Conservation (phyloP, 805 yeast species). For the Kodamaea kaohsiungensis region DNA sequence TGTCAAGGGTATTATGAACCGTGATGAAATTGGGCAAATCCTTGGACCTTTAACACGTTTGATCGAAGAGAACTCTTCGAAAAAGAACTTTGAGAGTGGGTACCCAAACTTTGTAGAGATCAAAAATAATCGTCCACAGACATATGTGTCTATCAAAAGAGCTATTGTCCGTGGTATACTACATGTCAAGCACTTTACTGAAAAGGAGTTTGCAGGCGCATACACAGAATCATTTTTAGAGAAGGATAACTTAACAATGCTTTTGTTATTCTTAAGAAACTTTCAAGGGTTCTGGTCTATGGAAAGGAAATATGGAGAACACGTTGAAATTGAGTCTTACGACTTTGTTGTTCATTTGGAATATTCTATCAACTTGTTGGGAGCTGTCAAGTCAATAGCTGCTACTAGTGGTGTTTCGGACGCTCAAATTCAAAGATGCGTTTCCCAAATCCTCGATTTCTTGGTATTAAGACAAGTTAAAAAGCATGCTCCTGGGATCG, state of each 20-base stretch:
- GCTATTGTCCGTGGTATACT: conserved; percentile 34
- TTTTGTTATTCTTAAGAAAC: conserved; percentile 48
- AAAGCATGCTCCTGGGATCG: conserved; percentile 29
- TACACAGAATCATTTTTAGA: conserved; percentile 15
- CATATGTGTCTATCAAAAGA: conserved; percentile 25
- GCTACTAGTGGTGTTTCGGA: background rate
- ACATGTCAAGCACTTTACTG: conserved; percentile 29
- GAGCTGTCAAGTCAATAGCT: conserved; percentile 41
- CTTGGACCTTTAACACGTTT: conserved; percentile 48
- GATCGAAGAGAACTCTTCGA: conserved; percentile 42
- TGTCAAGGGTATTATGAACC: conserved; percentile 41
- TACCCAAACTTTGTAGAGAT: conserved; percentile 31
- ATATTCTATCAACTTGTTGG: conserved; percentile 45
- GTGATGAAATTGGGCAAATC: conserved; percentile 42
- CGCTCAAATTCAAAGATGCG: conserved; percentile 1
- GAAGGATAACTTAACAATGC: conserved; percentile 3
- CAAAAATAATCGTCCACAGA: conserved; percentile 16
- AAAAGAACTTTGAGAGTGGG: conserved; percentile 35
- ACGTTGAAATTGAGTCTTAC: conserved; percentile 58
- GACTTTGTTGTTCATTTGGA: conserved; percentile 53
- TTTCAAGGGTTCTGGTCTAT: conserved; percentile 62
- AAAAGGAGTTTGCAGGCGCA: conserved; percentile 15
- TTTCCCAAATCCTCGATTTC: conserved; percentile 28
- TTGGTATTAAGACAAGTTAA: conserved; percentile 26
- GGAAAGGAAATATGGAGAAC: conserved; percentile 64